A percentile compares a stretch with the other conserved stretches of the same genome.
phyloP scores from a whole-genome alignment of 169 alveolate species.

The Amoebophrya sp. region DNA sequence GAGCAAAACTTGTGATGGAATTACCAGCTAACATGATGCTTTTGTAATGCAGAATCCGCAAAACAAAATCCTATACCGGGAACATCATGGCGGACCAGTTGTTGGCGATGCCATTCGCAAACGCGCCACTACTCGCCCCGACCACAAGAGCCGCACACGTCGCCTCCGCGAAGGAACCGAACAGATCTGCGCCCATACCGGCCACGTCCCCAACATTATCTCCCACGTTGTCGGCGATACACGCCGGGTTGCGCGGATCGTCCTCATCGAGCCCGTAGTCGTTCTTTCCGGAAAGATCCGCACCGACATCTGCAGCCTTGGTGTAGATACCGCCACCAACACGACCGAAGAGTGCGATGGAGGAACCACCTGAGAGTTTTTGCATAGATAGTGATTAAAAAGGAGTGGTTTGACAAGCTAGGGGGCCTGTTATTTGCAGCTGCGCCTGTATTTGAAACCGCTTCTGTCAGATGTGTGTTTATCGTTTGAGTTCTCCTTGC shows the following conservation, averaged over 20 bases:
- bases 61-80: conserved; percentile 58
- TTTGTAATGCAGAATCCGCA: too few species aligned
- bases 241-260: conserved; percentile 82
- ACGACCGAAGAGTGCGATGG: conserved; percentile 81
- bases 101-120: neutral
- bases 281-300: conserved; percentile 74
- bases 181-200: conserved; percentile 91
- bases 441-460: too few species aligned
- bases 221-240: conserved; percentile 88
- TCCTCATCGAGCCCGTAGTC: conserved; percentile 73
- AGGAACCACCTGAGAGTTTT: conserved; percentile 74
- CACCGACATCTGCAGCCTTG: conserved; percentile 88
- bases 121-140: conserved; percentile 59
- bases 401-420: too few species aligned
- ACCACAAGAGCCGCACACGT: conserved; percentile 84
- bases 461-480: too few species aligned
- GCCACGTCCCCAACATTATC: conserved; percentile 89
- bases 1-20: too few species aligned
- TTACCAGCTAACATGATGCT: too few species aligned
- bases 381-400: too few species aligned
- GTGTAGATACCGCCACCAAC: conserved; percentile 91
- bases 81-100: conserved; percentile 47
- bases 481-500: too few species aligned
- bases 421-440: too few species aligned
- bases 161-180: conserved; percentile 84